Percentiles rank a stretch among this genome's conserved stretches.
phyloP scores from a whole-genome alignment of 768 basidiomycete species.

The Steccherinum ochraceum region DNA sequence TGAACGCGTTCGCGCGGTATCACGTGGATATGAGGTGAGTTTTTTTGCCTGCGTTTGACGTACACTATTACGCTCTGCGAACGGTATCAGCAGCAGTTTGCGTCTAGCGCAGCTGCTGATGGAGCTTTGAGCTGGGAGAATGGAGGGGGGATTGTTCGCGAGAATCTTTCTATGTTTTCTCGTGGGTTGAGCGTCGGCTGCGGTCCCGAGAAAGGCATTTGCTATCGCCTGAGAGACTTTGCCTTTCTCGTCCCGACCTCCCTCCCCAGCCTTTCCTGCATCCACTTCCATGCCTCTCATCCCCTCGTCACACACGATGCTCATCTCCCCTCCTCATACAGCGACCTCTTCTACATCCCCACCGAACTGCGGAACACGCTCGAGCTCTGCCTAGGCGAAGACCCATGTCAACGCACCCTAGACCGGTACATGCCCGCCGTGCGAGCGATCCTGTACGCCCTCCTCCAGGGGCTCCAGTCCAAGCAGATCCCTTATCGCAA shows the following conservation, averaged over 20 bases:
- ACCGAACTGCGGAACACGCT: slow-evolving; percentile 31
- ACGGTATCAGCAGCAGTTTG: no score
- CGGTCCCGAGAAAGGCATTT: no score
- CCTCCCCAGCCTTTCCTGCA: neutral
- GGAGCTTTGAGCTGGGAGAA: no score
- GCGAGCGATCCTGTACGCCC: slow-evolving; percentile 28
- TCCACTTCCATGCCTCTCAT: slow-evolving; percentile 3
- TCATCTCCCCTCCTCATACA: slow-evolving; percentile 11
- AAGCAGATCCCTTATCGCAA: slow-evolving; percentile 36
- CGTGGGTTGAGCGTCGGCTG: no score
- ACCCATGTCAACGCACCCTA: slow-evolving; percentile 27
- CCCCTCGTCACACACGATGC: neutral
- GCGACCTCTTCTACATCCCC: slow-evolving; percentile 35
- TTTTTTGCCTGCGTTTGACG: neutral
- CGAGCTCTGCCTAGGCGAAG: slow-evolving; percentile 39
- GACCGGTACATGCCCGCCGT: slow-evolving; percentile 33
- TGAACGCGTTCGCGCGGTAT: slow-evolving; percentile 66
- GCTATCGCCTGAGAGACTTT: no score
- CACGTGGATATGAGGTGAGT: slow-evolving; percentile 73
- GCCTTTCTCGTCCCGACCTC: no score
- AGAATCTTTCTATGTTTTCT: no score
- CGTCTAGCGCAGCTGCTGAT: no score
- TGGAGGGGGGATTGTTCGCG: no score
- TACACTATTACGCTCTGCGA: no score
- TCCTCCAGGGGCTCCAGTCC: slow-evolving; percentile 34